These are phyloP conservation scores for Colletotrichum brevisporum DNA, from an alignment of 2,329 filamentous ascomycete species.

Conservation along the genomic window DNA sequence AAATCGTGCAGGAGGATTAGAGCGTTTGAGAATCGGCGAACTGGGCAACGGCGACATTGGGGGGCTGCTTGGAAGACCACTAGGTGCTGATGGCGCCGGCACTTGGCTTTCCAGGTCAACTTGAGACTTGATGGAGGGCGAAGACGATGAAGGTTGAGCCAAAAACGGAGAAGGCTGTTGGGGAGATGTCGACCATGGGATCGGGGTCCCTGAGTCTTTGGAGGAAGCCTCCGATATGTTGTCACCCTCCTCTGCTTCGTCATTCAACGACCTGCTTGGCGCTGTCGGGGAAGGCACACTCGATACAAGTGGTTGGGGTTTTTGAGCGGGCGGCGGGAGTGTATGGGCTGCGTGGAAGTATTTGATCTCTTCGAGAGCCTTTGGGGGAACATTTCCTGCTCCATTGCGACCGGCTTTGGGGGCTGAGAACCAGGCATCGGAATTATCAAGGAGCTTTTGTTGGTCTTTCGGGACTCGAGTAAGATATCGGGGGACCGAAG, in stretches of 20 bases:
- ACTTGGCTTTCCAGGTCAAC: conserved; percentile 15
- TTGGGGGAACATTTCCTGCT: conserved; percentile 51
- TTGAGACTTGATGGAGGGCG: conserved; percentile 35
- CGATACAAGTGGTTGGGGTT: conserved; percentile 3
- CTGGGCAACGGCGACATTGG: conserved; percentile 22
- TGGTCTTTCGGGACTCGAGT: conserved; percentile 57
- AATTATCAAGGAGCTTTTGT: conserved; percentile 50
- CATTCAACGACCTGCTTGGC: background rate
- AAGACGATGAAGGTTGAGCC: conserved; percentile 4
- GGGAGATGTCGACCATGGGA: conserved; percentile 46
- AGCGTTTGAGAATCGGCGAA: conserved; percentile 1
- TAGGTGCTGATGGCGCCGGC: conserved; percentile 16
- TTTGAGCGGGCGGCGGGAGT: conserved; percentile 38
- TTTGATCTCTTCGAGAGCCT: conserved; percentile 52
- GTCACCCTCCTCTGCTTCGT: background rate
- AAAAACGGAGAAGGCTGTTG: background rate
- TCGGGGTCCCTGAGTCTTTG: conserved; percentile 11
- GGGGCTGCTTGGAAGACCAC: conserved; percentile 30
- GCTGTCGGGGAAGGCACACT: conserved; percentile 2
- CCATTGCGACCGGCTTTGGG: conserved; percentile 45
- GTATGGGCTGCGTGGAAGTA: conserved; percentile 38
- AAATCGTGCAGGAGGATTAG: background rate
- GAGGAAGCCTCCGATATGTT: conserved; percentile 7
- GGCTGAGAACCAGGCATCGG: conserved; percentile 54
- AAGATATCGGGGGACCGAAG: conserved; percentile 45